Percentiles rank a stretch among this genome's conserved stretches.
Conservation (phyloP, 257 asterid genomes). For the Solanum boliviense region DNA sequence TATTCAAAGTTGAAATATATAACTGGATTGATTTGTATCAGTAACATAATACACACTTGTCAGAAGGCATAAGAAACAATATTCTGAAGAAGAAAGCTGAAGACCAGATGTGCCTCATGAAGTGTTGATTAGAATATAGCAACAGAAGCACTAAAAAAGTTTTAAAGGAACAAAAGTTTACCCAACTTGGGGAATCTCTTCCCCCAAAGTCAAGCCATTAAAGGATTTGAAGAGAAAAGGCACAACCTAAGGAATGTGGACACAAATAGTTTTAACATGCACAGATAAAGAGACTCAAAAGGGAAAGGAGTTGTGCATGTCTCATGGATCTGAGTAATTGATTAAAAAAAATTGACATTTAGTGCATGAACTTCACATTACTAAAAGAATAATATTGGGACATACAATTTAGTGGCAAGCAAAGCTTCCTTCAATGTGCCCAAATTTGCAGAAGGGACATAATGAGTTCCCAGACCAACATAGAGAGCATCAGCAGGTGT, state of each 20-base stretch:
- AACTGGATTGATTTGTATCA: neutral
- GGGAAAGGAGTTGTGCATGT: neutral
- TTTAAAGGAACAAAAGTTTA: neutral
- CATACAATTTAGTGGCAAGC: constrained; percentile 61
- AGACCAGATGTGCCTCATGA: neutral
- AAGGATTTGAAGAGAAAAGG: neutral
- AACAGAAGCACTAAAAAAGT: neutral
- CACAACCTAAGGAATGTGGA: neutral
- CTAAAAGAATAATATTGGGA: neutral
- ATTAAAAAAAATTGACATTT: neutral
- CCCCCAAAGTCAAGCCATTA: neutral
- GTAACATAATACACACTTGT: neutral
- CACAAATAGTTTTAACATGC: neutral
- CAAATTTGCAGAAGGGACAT: constrained; percentile 77
- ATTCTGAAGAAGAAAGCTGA: neutral
- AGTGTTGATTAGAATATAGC: neutral
- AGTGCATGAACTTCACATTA: neutral
- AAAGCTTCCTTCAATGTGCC: constrained; percentile 54
- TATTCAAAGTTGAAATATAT: neutral
- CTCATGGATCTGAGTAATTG: neutral
- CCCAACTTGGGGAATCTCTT: neutral
- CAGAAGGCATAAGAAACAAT: neutral
- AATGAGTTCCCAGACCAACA: constrained; percentile 87
- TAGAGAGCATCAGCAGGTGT: constrained; percentile 95
- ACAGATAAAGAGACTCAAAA: neutral